Percentiles rank a stretch among this genome's conserved stretches.
These are phyloP conservation scores for Pyrus pyrifolia DNA, from an alignment of 306 rosid species.

Conservation along the genomic window DNA sequence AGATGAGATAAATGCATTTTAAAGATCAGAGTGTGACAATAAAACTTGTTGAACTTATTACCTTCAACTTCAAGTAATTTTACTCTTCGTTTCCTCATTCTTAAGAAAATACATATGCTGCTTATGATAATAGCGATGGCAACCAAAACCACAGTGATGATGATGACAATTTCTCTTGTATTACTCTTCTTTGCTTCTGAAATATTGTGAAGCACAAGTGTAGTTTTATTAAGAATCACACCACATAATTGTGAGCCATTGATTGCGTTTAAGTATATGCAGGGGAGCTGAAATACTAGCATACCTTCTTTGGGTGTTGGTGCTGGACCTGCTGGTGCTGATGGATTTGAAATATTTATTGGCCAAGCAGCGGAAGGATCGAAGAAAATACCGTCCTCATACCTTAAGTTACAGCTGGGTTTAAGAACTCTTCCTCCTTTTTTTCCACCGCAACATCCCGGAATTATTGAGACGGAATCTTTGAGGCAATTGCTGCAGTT, in stretches of 20 bases:
- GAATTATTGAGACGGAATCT: background rate
- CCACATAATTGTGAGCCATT: background rate
- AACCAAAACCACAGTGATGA: background rate
- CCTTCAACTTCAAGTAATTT: background rate
- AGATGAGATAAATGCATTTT: background rate
- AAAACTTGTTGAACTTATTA: background rate
- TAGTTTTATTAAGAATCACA: background rate
- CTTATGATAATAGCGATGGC: background rate
- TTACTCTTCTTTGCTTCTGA: background rate
- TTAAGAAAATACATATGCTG: background rate
- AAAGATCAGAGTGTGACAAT: background rate
- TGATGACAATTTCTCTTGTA: background rate
- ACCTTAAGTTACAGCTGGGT: constrained; percentile 37
- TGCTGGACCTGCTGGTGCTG: background rate
- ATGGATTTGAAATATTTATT: background rate
- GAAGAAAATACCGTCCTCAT: constrained; percentile 18
- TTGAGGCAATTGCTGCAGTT: background rate
- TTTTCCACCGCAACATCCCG: background rate
- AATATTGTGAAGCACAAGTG: background rate
- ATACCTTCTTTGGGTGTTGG: constrained; percentile 8
- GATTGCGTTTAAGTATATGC: background rate
- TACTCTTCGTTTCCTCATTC: background rate
- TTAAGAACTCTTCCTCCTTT: constrained; percentile 8
- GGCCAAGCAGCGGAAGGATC: background rate
- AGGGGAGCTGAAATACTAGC: background rate